Evolutionary conservation across 768 basidiomycete species (phyloP).

Genomic region (Tricholoma bakamatsutake): DNA sequence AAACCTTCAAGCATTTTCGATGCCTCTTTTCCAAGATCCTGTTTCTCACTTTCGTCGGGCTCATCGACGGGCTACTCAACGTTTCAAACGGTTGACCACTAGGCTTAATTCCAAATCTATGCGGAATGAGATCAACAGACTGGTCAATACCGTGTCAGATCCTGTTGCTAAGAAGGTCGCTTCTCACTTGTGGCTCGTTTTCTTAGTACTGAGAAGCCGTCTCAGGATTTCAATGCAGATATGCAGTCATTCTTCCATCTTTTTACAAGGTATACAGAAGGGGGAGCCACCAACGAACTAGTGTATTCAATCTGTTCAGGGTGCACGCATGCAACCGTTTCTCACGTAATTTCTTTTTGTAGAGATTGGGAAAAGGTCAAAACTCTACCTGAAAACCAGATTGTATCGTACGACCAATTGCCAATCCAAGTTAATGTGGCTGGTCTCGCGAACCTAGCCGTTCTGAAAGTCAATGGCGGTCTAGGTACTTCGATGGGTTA

Average conservation of each 20-base stretch:
- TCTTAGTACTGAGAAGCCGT: constrained; percentile 7
- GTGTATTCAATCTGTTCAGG: constrained; percentile 38
- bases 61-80: constrained; percentile 32
- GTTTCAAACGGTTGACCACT: constrained; percentile 33
- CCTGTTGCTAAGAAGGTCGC: constrained; percentile 50
- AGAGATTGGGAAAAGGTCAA: constrained; percentile 16
- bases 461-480: constrained; percentile 79
- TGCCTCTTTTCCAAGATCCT: constrained; percentile 33
- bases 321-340: constrained; percentile 11
- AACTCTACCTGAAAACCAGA: constrained; percentile 48
- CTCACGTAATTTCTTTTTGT: not conserved
- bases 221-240: constrained; percentile 61
- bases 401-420: constrained; percentile 62
- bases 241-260: constrained; percentile 84
- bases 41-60: constrained; percentile 27
- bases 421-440: constrained; percentile 46
- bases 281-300: constrained; percentile 60
- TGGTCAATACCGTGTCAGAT: constrained; percentile 59
- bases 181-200: not conserved
- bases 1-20: constrained; percentile 9
- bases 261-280: constrained; percentile 73
- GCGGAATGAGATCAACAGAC: constrained; percentile 61
- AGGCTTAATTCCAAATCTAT: constrained; percentile 54
- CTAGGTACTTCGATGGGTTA: constrained; percentile 77
- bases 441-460: constrained; percentile 15